Evolutionary conservation across 192 early-diverging fungal species (phyloP).

Genomic region (Coemansia reversa): DNA sequence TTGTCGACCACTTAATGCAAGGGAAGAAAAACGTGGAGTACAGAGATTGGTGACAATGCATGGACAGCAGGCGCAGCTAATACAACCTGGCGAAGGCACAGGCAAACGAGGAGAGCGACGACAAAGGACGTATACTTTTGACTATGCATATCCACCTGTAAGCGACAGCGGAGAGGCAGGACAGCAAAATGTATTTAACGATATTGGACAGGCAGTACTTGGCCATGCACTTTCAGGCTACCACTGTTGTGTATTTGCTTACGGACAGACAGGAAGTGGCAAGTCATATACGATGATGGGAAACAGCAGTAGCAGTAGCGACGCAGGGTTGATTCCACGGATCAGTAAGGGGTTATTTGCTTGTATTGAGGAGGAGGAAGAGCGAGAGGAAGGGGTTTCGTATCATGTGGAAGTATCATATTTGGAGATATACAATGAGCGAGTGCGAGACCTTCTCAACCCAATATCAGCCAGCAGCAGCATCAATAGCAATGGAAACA

Average conservation of each 20-base stretch:
- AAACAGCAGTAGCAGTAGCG: constrained; percentile 26
- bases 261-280: constrained; percentile 58
- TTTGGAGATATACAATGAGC: constrained; percentile 90
- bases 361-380: constrained; percentile 52
- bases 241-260: constrained; percentile 93
- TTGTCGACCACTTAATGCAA: constrained; percentile 73
- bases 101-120: constrained; percentile 18
- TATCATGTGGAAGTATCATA: constrained; percentile 81
- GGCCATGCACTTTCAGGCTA: constrained; percentile 88
- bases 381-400: constrained; percentile 31
- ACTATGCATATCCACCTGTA: constrained; percentile 87
- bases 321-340: constrained; percentile 84
- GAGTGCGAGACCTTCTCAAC: constrained; percentile 77
- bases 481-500: too few relatives aligned
- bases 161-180: constrained; percentile 65
- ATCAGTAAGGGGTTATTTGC: constrained; percentile 81
- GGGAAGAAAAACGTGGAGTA: constrained; percentile 66
- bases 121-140: constrained; percentile 72
- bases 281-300: constrained; percentile 72
- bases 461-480: constrained; percentile 65
- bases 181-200: constrained; percentile 73
- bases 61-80: constrained; percentile 68
- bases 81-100: not conserved
- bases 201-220: constrained; percentile 73
- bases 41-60: constrained; percentile 69